phyloP scores from a whole-genome alignment of 495 filamentous ascomycete genomes.

The Podospora didyma region DNA sequence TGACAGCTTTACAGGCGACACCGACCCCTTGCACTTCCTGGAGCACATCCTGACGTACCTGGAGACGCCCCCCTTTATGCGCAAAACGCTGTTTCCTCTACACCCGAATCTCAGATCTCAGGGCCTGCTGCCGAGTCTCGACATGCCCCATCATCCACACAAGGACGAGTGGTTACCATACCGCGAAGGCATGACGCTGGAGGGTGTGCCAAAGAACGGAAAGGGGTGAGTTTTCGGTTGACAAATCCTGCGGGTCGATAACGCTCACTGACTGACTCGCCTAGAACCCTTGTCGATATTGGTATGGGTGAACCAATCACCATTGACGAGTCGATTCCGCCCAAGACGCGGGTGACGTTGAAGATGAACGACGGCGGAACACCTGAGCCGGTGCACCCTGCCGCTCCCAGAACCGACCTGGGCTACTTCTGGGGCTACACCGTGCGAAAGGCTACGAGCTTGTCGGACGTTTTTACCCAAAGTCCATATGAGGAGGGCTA shows the following conservation, averaged over 20 bases:
- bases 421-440: constrained; percentile 79
- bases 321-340: constrained; percentile 50
- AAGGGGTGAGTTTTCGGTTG: constrained; percentile 25
- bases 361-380: constrained; percentile 47
- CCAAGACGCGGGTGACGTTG: constrained; percentile 62
- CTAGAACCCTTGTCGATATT: constrained; percentile 54
- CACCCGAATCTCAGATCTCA: constrained; percentile 64
- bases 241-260: background rate
- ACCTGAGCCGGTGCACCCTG: constrained; percentile 55
- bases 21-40: constrained; percentile 66
- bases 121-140: constrained; percentile 63
- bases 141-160: constrained; percentile 73
- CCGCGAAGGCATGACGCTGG: constrained; percentile 63
- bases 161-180: constrained; percentile 63
- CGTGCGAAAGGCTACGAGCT: constrained; percentile 51
- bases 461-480: constrained; percentile 65
- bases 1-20: constrained; percentile 56
- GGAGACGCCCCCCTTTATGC: constrained; percentile 71
- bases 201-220: constrained; percentile 27
- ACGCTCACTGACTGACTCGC: constrained; percentile 5
- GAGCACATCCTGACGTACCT: constrained; percentile 69
- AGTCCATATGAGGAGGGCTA: constrained; percentile 61
- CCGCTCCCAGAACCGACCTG: constrained; percentile 56
- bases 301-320: constrained; percentile 51
- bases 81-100: constrained; percentile 62